These are phyloP conservation scores for Cyclotella sp. DNA, from an alignment of 108 stramenopile species.

Conservation along the genomic window DNA sequence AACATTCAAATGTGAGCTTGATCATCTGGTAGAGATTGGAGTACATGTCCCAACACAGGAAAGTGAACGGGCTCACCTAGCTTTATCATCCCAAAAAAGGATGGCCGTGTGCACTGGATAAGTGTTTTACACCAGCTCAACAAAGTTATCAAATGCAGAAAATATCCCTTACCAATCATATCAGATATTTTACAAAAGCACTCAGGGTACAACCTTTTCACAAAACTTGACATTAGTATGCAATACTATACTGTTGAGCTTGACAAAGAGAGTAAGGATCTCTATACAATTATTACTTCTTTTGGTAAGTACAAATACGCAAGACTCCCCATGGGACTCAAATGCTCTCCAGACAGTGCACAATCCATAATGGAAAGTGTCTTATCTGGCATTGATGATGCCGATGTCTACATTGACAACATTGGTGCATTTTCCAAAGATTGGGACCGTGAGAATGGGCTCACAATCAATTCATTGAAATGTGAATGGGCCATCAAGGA, in stretches of 20 bases:
- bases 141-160: not conserved
- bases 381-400: no score
- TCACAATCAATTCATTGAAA: constrained; percentile 59
- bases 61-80: not conserved
- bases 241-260: constrained; percentile 44
- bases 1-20: not conserved
- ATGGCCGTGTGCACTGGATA: not conserved
- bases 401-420: constrained; percentile 17
- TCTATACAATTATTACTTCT: no score
- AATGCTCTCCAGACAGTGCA: not conserved
- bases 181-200: constrained; percentile 18
- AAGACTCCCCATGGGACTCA: no score
- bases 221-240: constrained; percentile 34
- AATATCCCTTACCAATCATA: not conserved
- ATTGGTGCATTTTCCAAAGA: constrained; percentile 12
- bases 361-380: constrained; percentile 39
- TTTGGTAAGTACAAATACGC: no score
- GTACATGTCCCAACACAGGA: not conserved
- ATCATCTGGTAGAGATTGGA: not conserved
- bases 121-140: not conserved
- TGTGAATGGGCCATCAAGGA: constrained; percentile 64
- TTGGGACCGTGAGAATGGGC: constrained; percentile 36
- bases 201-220: constrained; percentile 25
- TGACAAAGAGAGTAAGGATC: not conserved
- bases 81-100: not conserved